Percentiles rank a stretch among this genome's conserved stretches.
phyloP scores from a whole-genome alignment of 352 stramenopile species.

The Globisporangium echinulatum region DNA sequence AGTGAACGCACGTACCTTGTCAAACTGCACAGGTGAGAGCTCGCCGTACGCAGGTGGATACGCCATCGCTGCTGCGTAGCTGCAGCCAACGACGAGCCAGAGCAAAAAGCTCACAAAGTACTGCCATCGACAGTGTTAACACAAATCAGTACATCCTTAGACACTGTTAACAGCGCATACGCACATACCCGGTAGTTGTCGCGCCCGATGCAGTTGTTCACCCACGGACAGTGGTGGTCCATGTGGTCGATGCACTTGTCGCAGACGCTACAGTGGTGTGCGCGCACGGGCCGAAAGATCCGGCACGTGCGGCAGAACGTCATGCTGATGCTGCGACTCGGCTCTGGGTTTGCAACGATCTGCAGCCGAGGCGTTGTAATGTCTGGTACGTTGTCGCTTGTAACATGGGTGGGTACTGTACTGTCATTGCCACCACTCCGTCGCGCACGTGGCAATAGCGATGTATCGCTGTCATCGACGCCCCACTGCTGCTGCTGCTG shows the following conservation, averaged over 20 bases:
- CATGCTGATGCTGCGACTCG: background rate
- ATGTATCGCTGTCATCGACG: background rate
- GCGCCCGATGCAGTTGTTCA: conserved; percentile 97
- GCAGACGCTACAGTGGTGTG: conserved; percentile 78
- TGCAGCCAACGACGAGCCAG: conserved; percentile 52
- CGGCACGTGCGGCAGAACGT: conserved; percentile 53
- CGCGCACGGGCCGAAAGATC: conserved; percentile 41
- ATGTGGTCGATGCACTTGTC: conserved; percentile 92
- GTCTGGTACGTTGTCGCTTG: background rate
- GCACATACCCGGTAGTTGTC: conserved; percentile 89
- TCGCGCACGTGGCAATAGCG: conserved; percentile 24
- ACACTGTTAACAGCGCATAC: background rate
- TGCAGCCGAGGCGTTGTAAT: conserved; percentile 19
- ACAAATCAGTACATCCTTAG: too few species aligned
- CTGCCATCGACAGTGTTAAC: conserved; percentile 16
- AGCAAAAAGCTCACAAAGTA: conserved; percentile 77
- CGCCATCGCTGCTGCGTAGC: conserved; percentile 52
- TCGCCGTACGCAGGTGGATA: conserved; percentile 49
- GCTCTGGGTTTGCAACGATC: conserved; percentile 17
- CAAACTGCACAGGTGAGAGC: conserved; percentile 44
- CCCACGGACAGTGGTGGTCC: conserved; percentile 97
- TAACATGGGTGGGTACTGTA: background rate
- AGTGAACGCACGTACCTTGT: conserved; percentile 28
- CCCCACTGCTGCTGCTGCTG: conserved; percentile 2
- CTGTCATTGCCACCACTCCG: background rate